Evolutionary conservation across 106 monocot species (phyloP).

Genomic region (Ottelia alismoides): DNA sequence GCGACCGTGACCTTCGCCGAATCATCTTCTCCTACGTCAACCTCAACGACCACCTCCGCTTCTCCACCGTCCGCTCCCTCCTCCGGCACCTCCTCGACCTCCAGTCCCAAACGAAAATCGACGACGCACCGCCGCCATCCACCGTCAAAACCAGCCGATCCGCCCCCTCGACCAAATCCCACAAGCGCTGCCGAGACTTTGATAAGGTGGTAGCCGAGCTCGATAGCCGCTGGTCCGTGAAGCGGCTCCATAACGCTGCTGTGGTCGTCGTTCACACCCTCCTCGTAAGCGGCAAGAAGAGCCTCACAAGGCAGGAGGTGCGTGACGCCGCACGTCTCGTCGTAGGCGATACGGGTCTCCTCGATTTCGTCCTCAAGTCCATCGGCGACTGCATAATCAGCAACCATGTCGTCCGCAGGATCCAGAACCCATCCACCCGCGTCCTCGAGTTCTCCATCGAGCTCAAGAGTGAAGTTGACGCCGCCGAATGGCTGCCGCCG

Average conservation of each 20-base stretch:
- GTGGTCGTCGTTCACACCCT: conserved; percentile 63
- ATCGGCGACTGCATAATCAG: conserved; percentile 52
- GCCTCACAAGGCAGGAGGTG: conserved; percentile 80
- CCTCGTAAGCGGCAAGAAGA: conserved; percentile 20
- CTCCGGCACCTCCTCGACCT: conserved; percentile 50
- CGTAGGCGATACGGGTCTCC: conserved; percentile 90
- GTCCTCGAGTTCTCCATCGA: conserved; percentile 78
- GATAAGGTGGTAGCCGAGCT: conserved; percentile 33
- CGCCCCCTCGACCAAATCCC: neutral
- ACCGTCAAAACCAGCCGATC: neutral
- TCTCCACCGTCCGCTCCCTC: conserved; percentile 37
- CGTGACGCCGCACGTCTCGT: conserved; percentile 33
- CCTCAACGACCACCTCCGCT: neutral
- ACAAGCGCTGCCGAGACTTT: conserved; percentile 23
- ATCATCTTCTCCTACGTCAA: conserved; percentile 24
- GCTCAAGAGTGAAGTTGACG: neutral
- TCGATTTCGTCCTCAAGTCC: conserved; percentile 92
- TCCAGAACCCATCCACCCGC: conserved; percentile 41
- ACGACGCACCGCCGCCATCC: neutral
- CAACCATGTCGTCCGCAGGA: conserved; percentile 40
- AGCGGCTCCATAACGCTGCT: conserved; percentile 45
- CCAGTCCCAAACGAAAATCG: conserved; percentile 8
- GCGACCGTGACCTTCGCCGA: conserved; percentile 15
- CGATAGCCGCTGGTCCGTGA: conserved; percentile 62
- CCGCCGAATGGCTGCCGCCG: neutral